A percentile compares a stretch with the other conserved stretches of the same genome.
These are phyloP conservation scores for Olyra latifolia DNA, from an alignment of 176 grass and related monocot genomes.

Conservation along the genomic window DNA sequence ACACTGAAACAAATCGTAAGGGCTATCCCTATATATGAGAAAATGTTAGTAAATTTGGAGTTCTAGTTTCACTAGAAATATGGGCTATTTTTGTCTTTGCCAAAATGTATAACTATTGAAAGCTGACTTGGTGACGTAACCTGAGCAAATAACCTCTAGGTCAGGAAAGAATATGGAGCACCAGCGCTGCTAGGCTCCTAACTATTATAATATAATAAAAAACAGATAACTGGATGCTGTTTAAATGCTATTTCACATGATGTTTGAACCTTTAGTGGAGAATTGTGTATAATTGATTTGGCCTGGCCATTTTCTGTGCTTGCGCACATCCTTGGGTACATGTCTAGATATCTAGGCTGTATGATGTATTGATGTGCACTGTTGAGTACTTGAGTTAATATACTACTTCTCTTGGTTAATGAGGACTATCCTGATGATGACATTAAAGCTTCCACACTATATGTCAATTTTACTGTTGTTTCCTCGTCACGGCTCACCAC, in stretches of 20 bases:
- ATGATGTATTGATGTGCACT: neutral
- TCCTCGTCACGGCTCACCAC: neutral
- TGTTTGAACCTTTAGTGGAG: neutral
- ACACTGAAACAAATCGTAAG: too few species aligned
- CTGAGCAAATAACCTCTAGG: neutral
- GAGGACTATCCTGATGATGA: neutral
- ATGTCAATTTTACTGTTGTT: neutral
- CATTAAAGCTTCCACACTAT: neutral
- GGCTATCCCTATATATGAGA: too few species aligned
- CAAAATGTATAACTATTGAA: conserved; percentile 8
- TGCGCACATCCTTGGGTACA: neutral
- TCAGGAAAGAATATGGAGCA: conserved; percentile 13
- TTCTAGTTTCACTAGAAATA: neutral
- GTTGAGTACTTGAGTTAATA: conserved; percentile 22
- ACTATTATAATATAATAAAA: neutral
- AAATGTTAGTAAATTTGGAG: too few species aligned
- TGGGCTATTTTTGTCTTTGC: neutral
- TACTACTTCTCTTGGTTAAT: neutral
- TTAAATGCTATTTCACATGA: neutral
- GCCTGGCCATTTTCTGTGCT: neutral
- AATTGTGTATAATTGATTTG: neutral
- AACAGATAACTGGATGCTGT: neutral
- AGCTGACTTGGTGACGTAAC: neutral
- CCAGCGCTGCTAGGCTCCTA: neutral
- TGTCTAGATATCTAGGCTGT: neutral